Base-by-base conservation (phyloP, 352 stramenopile genomes). In the Phytophthora capsici region DNA sequence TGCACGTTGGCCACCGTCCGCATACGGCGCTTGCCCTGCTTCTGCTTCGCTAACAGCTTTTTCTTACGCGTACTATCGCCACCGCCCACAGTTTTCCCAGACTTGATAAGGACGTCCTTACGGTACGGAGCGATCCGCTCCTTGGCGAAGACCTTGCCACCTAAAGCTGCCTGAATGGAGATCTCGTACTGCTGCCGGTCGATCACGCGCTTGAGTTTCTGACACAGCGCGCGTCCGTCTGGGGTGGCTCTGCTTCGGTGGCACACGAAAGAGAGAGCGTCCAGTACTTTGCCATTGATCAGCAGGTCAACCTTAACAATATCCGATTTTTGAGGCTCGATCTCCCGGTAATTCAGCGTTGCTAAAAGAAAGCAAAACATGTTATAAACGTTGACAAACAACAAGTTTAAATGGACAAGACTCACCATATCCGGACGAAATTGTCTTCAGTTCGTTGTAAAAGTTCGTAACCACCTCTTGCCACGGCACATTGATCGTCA, bases 381-480 rank as follows among this genome's bases (percentile, higher is more conserved):
- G 17, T 20, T 40, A 51, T 20, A 38, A 19, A 30, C 49, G 2
- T 41, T 16, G 6, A 44, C 14, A 16, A 17, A 49, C 6, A 1
- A 19, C 13, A 25, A 20, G 0, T 16, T 37, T 30, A 22, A 16
- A 17, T 26, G 23, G 12, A 19, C 28, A 5, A 28, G 26, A 59
- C 68, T 64, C 86, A 75, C 97, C 98, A 66, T 98, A 99, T 23
- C 98, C 97, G 2, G 90, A 95, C 7, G 95, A 98, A 6, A 97
- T 85, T 26, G 89, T 98, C 82, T 99, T 99, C 43, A 99, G 77
- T 52, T 98, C 88, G 73, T 99, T 98, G 78, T 99, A 99, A 56
- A 99, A 99, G 75, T 99, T 98, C 22, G 88, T 99, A 48, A 99
- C 98, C 12, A 99, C 96, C 82, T 99, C 97, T 49, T 98, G 94